These are phyloP conservation scores for Rhizomucor pusillus DNA, from an alignment of 371 early-diverging fungal species.

Conservation along the genomic window DNA sequence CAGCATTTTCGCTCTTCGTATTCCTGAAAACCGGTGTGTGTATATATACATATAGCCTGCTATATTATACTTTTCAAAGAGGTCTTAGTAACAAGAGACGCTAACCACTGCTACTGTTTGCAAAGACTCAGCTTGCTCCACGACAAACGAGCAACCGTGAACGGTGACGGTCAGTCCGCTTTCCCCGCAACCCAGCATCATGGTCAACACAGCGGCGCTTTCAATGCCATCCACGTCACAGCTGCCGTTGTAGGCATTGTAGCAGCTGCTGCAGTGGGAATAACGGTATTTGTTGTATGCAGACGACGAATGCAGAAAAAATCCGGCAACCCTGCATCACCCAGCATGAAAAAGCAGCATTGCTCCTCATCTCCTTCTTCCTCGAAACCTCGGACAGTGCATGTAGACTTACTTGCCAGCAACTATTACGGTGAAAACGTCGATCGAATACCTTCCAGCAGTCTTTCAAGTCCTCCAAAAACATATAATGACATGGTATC, in stretches of 20 bases:
- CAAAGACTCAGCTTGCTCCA: too few species aligned
- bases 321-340: background rate
- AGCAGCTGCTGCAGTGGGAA: constrained; percentile 7
- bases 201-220: constrained; percentile 11
- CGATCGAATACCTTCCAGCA: background rate
- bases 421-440: constrained; percentile 7
- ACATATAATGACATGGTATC: background rate
- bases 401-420: constrained; percentile 12
- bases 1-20: too few species aligned
- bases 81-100: too few species aligned
- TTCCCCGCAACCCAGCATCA: too few species aligned
- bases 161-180: too few species aligned
- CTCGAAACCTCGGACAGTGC: background rate
- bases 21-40: too few species aligned
- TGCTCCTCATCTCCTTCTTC: constrained; percentile 5
- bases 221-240: constrained; percentile 20
- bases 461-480: background rate
- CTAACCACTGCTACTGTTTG: too few species aligned
- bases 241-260: constrained; percentile 20
- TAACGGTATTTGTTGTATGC: constrained; percentile 16
- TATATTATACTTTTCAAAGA: too few species aligned
- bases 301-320: constrained; percentile 13
- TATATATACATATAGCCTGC: too few species aligned
- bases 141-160: too few species aligned
- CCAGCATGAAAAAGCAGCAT: constrained; percentile 2